phyloP scores from a whole-genome alignment of 371 early-diverging fungal genomes.

The Rhizopus stolonifer region DNA sequence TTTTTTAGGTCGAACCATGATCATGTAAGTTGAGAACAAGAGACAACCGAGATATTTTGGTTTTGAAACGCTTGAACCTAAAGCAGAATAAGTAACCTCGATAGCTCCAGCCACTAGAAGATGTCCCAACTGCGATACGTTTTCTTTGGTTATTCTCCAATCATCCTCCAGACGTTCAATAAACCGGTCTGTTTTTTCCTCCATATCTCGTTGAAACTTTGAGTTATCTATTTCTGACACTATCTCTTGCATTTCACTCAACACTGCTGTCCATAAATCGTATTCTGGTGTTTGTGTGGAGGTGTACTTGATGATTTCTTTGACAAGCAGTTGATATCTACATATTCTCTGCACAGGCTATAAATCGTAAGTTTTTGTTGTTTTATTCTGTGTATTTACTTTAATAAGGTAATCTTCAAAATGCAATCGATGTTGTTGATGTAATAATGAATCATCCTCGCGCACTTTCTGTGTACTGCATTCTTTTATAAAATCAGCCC shows the following conservation, averaged over 20 bases:
- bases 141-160: slow-evolving; percentile 33
- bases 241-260: slow-evolving; percentile 32
- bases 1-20: slow-evolving; percentile 58
- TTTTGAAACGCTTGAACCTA: slow-evolving; percentile 37
- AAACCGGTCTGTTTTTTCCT: slow-evolving; percentile 39
- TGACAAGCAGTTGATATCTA: slow-evolving; percentile 44
- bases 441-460: slow-evolving; percentile 10
- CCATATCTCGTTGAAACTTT: slow-evolving; percentile 32
- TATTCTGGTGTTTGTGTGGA: slow-evolving; percentile 27
- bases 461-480: slow-evolving; percentile 7
- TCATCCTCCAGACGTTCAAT: slow-evolving; percentile 40
- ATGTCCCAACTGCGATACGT: slow-evolving; percentile 34
- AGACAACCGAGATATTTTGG: slow-evolving; percentile 55
- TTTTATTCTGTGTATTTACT: slow-evolving; percentile 17
- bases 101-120: slow-evolving; percentile 40
- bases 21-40: slow-evolving; percentile 51
- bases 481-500: slow-evolving; percentile 38
- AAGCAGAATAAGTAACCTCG: slow-evolving; percentile 44
- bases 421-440: slow-evolving; percentile 32
- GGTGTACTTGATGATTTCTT: slow-evolving; percentile 43
- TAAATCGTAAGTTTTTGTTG: neutral
- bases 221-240: slow-evolving; percentile 38
- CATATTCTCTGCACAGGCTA: slow-evolving; percentile 54
- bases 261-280: slow-evolving; percentile 22
- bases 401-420: slow-evolving; percentile 53